Base-by-base conservation (phyloP, 768 basidiomycete genomes). In the Hypholoma sublateritium region DNA sequence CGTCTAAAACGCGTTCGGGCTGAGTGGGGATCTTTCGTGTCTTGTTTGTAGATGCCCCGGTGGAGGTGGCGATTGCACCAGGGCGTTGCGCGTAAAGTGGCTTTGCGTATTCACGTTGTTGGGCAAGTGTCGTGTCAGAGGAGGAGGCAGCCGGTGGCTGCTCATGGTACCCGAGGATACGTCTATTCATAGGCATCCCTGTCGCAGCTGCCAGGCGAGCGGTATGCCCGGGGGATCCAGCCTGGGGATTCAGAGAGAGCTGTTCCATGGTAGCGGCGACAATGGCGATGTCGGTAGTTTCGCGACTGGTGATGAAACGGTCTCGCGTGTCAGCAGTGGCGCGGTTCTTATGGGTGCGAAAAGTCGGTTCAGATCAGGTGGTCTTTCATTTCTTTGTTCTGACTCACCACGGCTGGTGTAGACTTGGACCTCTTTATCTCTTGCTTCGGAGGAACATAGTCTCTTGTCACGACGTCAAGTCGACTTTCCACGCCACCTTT, bases 1-100 rank as follows among this genome's bases (percentile, higher is more conserved):
- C 96, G 64, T 98, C 97, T 9, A 99, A 80, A 7, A 98, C 94
- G n/a, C 94, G 84, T 64, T 96, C 91, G 0, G 96, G 93, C 21
- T 87, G 84, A 0, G 91, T 90, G 0, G 94, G 83, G 53, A 98
- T 92, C 62, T 89, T 87, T 17, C 96, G 82, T 5, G 88, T 80
- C 68, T 91, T 92, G 62, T 84, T 82, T 0, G 86, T 86, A 0
- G 77, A 73, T 1, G 82, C 76, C 1, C 87, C 83, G 3, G 83
- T 86, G 4, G 89, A 88, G 1, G 84, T 78, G 1, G 86, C 76
- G 21, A 90, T 69, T 0, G 84, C 76, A 0, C 86, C 84, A 0
- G 84, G 82, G 11, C 88, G 83, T 6, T 78, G 76, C 4, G 86
- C 83, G 61, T 89, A 91, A 9, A 91, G 80, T 1, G 93, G 89